Conservation (phyloP, 2,329 filamentous ascomycete species). For the Lithohypha guttulata region DNA sequence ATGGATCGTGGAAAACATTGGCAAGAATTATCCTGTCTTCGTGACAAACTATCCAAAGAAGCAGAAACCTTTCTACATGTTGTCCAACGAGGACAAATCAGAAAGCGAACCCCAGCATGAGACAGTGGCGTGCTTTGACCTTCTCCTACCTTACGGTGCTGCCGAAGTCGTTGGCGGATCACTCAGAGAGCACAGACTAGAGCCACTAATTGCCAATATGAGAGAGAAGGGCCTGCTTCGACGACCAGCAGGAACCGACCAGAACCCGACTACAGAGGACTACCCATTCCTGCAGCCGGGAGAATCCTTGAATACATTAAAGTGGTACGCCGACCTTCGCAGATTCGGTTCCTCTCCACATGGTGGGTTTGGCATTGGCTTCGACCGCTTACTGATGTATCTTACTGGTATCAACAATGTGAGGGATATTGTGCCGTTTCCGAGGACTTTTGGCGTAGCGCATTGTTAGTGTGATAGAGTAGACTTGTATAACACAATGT, state of each 20-base stretch:
- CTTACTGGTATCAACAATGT: slow-evolving; percentile 71
- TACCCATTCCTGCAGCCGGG: slow-evolving; percentile 30
- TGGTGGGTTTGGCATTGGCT: slow-evolving; percentile 81
- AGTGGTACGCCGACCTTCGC: slow-evolving; percentile 82
- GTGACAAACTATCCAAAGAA: slow-evolving; percentile 83
- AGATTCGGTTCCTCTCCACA: slow-evolving; percentile 87
- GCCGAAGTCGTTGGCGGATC: slow-evolving; percentile 84
- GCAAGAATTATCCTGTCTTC: slow-evolving; percentile 62
- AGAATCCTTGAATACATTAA: slow-evolving; percentile 43
- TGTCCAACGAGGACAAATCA: slow-evolving; percentile 20
- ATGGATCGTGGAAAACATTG: slow-evolving; percentile 62
- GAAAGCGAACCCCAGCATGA: slow-evolving; percentile 2
- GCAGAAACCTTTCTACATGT: slow-evolving; percentile 90
- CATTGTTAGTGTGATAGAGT: too few relatives aligned
- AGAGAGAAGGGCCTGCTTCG: slow-evolving; percentile 41
- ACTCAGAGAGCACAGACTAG: slow-evolving; percentile 71
- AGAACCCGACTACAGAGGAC: not conserved
- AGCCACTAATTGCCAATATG: slow-evolving; percentile 61
- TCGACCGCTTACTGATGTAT: slow-evolving; percentile 78
- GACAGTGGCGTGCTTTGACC: slow-evolving; percentile 83
- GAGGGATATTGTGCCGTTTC: slow-evolving; percentile 77
- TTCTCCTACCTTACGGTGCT: slow-evolving; percentile 65
- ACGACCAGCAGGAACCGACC: not conserved
- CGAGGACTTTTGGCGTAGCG: slow-evolving; percentile 37
- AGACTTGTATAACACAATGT: too few relatives aligned